Evolutionary conservation across 345 rosid genomes (phyloP), one percentile per base, ranked within the genome.

Genomic region (Heritiera littoralis): DNA sequence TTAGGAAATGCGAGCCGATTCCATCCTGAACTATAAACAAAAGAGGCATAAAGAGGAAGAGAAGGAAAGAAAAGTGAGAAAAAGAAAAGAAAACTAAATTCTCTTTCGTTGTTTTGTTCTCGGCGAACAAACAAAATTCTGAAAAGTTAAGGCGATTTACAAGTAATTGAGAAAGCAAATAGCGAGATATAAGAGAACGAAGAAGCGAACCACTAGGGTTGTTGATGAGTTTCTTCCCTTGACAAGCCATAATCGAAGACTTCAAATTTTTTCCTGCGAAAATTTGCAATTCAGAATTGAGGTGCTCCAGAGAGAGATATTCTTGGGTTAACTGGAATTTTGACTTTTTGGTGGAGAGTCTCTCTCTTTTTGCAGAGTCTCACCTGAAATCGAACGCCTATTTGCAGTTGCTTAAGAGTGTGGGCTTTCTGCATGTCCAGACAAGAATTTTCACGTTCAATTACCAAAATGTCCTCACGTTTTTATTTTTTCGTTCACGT

Each of bases 171-270:
- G 9, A 12, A 1, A 74, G 15, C 23, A 18, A 30, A 64, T 64
- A 3, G 20, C 18, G 69, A 48, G 45, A 30, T 68, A 63, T 43
- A 12, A 52, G 48, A 80, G 49, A 66, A 49, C 23, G 70, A 38
- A 71, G 85, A 81, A 76, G 89, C 89, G 45, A 83, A 93, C 99
- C 95, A 61, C 80, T 84, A 76, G 99, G 98, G 78, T 91, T 75
- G 86, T 92, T 90, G 91, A 95, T 90, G 88, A 95, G 93, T 83
- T 93, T 95, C 91, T 95, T 95, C 46, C 88, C 97, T 77, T 84
- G 90, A 72, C 64, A 90, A 73, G 93, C 96, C 99, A 96, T 95
- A 38, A 77, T 66, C 80, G 61, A 30, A 60, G 58, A 58, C 35
- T 14, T 52, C 15, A 23, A 23, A 23, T 74, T 10, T 4, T 55